Conservation (phyloP, 75 land plant species). For the Picea glauca region DNA sequence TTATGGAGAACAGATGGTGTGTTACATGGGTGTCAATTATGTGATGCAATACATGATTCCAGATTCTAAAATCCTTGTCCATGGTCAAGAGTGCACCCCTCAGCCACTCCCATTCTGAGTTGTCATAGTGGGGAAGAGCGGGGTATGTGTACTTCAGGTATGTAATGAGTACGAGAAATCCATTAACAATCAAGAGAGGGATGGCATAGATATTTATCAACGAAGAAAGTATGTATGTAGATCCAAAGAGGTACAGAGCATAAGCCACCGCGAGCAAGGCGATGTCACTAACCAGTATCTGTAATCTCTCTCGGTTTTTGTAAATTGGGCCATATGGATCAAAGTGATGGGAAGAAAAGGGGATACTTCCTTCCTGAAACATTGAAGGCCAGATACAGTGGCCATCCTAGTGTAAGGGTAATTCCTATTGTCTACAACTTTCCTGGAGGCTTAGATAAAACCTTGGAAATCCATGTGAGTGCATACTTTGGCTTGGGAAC, state of each 20-base stretch:
- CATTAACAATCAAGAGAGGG: too few relatives aligned
- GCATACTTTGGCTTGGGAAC: conserved; percentile 29
- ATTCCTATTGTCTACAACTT: conserved; percentile 32
- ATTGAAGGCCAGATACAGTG: neutral
- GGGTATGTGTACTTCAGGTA: too few relatives aligned
- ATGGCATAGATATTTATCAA: conserved; percentile 33
- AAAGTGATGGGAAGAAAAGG: conserved; percentile 23
- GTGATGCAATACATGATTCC: too few relatives aligned
- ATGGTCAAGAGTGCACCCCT: too few relatives aligned
- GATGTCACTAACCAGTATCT: conserved; percentile 52
- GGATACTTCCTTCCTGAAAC: too few relatives aligned
- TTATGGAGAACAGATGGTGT: too few relatives aligned
- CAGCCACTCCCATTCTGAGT: too few relatives aligned
- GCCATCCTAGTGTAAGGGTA: conserved; percentile 67
- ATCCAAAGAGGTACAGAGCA: conserved; percentile 35
- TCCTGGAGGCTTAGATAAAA: conserved; percentile 63
- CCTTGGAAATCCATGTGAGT: conserved; percentile 27
- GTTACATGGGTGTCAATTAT: conserved; percentile 60
- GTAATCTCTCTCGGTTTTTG: conserved; percentile 47
- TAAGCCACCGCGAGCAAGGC: conserved; percentile 31
- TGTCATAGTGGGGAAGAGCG: too few relatives aligned
- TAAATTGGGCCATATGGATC: conserved; percentile 64
- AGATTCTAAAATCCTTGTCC: too few relatives aligned
- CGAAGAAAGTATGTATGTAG: conserved; percentile 32
- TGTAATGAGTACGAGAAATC: too few relatives aligned